Base-by-base conservation (phyloP, 257 asterid species). In the Primulina tabacum region DNA sequence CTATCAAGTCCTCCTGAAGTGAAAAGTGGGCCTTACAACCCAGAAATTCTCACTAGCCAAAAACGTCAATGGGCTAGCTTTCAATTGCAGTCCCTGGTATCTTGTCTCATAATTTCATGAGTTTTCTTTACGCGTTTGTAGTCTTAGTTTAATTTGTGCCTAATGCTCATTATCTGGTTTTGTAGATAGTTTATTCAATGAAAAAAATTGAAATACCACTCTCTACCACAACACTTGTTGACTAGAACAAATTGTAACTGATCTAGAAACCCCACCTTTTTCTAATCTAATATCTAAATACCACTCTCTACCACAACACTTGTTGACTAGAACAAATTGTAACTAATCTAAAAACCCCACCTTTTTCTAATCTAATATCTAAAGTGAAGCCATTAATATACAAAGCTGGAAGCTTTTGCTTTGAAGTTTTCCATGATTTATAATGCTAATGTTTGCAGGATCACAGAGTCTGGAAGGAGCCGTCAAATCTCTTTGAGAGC, bases 21-120 rank as follows among this genome's bases (percentile, higher is more conserved):
- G 70, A 90, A 85, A 80, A 77, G 82, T 62, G 88, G 96, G 64
- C 75, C 79, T 34, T 94, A 91, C 86, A 94, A 94, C 82, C 99
- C 99, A 18, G 99, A 94, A 84, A 75, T 92, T 58, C 84, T 94
- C 34, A 94, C 99, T 35, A 94, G 97, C 84, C 99, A 86, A 80
- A 94, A 94, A 72, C 97, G 99, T 35, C 99, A 94, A 83, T 94
- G 99, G 99, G 96, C 99, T 65, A 88, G 79, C 87, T 85, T 89
- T 80, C 99, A 94, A 76, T 72, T 87, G 86, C 98, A 91, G 82
- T 83, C 88, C 76, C 86, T 89, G 96, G 99, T 94, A 83, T 71
- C 76, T 82, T 69, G 64, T 78, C 68, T 74, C 77, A 66, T 68
- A 68, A 40, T 18, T 59, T 58, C 18, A 57, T 64, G 14, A 26